Base-by-base conservation (phyloP, 2,329 filamentous ascomycete species). In the Rutstroemia sp. region DNA sequence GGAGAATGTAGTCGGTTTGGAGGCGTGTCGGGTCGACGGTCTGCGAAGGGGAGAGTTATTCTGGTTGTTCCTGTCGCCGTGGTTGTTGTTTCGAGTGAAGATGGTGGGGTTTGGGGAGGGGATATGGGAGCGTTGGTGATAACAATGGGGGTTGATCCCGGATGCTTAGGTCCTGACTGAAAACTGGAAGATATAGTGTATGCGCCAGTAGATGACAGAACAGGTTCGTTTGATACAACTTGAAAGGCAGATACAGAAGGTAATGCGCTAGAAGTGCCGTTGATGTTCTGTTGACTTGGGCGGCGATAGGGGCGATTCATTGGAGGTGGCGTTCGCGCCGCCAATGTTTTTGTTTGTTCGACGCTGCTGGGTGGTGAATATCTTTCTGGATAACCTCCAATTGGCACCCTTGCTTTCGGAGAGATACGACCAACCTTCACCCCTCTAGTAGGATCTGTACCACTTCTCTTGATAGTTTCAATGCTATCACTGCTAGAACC, bases 241-340 rank as follows among this genome's bases (percentile, higher is more conserved):
- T 40, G 38, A 14, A 17, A 17, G 14, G 6, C 6, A 40, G 38
- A n/a, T 40, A 14, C 38, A 40, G 6, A 5, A 12, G 42, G 5
- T 12, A 19, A 9, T 7, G 19, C 12, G 2, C 9, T 21, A 4
- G n/a, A 9, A 45, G 17, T 19, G 7, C 17, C 19, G 12, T 36
- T n/a, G 7, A 48, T 6, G 21, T n/a, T 16, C 16, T 16, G 17
- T n/a, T 54, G 52, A 25, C 46, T 50, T 16, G 40, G 27, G 42
- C 50, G 46, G 21, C 52, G 52, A 49, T 55, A 55, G 27, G 52
- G 52, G 30, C 52, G 52, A 25, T 55, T 27, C 23, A 16, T 50
- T 4, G 52, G 46, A 5, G 52, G 52, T 2, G 38, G 52, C 9
- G 30, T 21, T 34, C 36, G 52, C 19, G 17, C 17, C 7, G 19